phyloP scores from a whole-genome alignment of 768 basidiomycete species.

The Chalciporus chontae region DNA sequence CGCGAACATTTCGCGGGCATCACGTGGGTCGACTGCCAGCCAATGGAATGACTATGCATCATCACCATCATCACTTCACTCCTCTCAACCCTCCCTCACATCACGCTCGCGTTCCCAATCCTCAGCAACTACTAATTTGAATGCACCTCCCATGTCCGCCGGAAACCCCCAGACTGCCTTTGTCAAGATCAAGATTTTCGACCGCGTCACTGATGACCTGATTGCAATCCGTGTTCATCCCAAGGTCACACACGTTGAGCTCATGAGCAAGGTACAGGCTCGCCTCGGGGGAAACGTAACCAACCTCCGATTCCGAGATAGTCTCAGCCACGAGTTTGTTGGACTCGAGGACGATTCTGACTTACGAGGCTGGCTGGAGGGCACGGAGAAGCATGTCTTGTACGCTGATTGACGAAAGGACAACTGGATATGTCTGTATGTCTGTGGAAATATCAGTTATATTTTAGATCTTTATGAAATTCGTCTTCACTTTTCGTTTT shows the following conservation, averaged over 20 bases:
- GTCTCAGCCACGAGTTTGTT: conserved; percentile 59
- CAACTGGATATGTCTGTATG: conserved; percentile 7
- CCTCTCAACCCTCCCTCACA: conserved; percentile 50
- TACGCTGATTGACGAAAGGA: conserved; percentile 58
- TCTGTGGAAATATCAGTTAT: conserved; percentile 19
- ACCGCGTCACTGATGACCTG: conserved; percentile 88
- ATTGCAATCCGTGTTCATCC: conserved; percentile 98
- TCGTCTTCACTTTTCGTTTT: conserved; percentile 17
- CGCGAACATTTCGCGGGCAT: conserved; percentile 22
- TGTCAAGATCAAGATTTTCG: conserved; percentile 98
- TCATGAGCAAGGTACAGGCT: conserved; percentile 89
- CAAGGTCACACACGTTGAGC: conserved; percentile 75
- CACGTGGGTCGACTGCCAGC: conserved; percentile 25
- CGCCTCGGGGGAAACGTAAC: conserved; percentile 75
- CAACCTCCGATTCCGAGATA: conserved; percentile 72
- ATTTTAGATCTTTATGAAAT: conserved; percentile 27
- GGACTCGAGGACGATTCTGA: conserved; percentile 61
- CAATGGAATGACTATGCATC: conserved; percentile 33
- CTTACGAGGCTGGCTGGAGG: conserved; percentile 70
- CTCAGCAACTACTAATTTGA: conserved; percentile 45
- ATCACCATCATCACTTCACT: conserved; percentile 48
- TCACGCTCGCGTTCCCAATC: conserved; percentile 59
- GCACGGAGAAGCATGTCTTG: conserved; percentile 78
- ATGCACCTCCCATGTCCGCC: conserved; percentile 71
- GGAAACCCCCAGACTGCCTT: conserved; percentile 82